These are phyloP conservation scores for Fraxinus xanthoxyloides DNA, from an alignment of 305 asterid species.

Conservation along the genomic window DNA sequence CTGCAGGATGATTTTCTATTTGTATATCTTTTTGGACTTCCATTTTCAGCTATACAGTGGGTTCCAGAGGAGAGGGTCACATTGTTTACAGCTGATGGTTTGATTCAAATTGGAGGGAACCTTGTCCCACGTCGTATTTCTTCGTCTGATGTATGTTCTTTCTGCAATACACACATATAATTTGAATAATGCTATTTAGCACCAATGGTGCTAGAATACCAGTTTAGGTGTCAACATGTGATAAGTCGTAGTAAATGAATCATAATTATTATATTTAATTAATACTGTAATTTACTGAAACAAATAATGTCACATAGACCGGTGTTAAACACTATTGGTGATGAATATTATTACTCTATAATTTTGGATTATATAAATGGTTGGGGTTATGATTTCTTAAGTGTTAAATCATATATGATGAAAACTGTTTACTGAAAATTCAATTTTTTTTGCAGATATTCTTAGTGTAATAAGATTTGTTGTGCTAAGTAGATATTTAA, in stretches of 20 bases:
- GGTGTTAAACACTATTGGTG: too few species aligned
- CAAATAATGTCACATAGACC: too few species aligned
- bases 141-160: constrained; percentile 50
- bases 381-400: constrained; percentile 32
- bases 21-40: neutral
- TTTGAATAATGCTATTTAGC: too few species aligned
- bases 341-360: too few species aligned
- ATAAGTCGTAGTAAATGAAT: too few species aligned
- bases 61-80: constrained; percentile 77
- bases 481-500: neutral
- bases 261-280: too few species aligned
- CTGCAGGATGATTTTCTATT: neutral
- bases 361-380: neutral
- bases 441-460: neutral
- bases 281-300: too few species aligned
- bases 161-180: constrained; percentile 23
- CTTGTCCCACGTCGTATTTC: constrained; percentile 70
- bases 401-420: neutral
- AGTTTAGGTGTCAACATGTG: too few species aligned
- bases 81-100: constrained; percentile 81
- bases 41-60: constrained; percentile 73
- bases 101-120: constrained; percentile 85
- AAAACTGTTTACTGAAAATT: neutral
- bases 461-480: neutral
- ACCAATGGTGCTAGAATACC: too few species aligned